Conservation (phyloP, 306 rosid species). For the Rosa persica region DNA sequence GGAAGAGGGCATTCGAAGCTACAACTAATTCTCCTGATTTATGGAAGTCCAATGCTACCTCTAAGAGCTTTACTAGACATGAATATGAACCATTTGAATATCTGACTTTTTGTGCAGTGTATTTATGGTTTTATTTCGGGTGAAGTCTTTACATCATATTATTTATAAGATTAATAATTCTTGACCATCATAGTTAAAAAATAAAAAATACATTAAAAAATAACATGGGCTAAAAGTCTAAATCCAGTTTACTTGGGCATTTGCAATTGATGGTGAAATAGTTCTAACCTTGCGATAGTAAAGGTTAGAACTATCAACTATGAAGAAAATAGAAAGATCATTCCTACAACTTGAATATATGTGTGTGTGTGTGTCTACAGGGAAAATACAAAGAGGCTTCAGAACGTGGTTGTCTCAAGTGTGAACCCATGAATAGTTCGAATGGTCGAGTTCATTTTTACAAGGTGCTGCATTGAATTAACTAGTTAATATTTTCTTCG, state of each 20-base stretch:
- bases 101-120: not conserved
- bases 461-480: not conserved
- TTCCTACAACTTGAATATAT: not conserved
- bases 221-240: too few relatives aligned
- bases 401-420: not conserved
- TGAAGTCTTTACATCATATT: too few relatives aligned
- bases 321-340: too few relatives aligned
- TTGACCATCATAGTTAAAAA: too few relatives aligned
- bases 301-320: too few relatives aligned
- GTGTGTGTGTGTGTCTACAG: not conserved
- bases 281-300: too few relatives aligned
- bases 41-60: not conserved
- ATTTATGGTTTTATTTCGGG: not conserved
- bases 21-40: not conserved
- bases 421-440: rapidly evolving
- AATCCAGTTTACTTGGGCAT: too few relatives aligned
- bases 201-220: too few relatives aligned
- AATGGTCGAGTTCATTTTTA: constrained; percentile 29
- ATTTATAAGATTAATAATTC: too few relatives aligned
- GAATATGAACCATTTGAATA: not conserved
- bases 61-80: not conserved
- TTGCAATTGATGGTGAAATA: too few relatives aligned
- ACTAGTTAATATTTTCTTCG: not conserved
- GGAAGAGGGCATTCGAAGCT: not conserved
- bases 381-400: constrained; percentile 28